These are phyloP conservation scores for Didymella pinodella DNA, from an alignment of 2,329 filamentous ascomycete genomes.

Conservation along the genomic window DNA sequence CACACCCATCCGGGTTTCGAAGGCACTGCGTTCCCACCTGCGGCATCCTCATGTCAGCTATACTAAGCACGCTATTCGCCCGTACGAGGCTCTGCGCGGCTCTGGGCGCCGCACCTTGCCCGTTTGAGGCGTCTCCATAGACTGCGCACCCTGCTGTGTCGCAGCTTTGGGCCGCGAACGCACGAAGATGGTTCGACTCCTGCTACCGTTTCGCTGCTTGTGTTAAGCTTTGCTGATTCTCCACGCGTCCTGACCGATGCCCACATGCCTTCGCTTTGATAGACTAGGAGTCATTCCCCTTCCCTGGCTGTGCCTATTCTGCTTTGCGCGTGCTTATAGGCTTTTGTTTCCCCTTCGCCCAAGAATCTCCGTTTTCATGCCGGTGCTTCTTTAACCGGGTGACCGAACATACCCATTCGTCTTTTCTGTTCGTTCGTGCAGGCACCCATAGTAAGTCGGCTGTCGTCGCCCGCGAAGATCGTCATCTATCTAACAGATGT, in stretches of 20 bases:
- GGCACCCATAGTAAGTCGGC: slow-evolving; percentile 49
- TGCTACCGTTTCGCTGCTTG: slow-evolving; percentile 43
- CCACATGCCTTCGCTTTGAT: slow-evolving; percentile 42
- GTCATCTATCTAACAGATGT: slow-evolving; percentile 27
- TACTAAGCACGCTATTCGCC: slow-evolving; percentile 38
- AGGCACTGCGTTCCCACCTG: slow-evolving; percentile 19
- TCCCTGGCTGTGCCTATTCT: slow-evolving; percentile 26
- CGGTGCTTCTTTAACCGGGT: slow-evolving; percentile 51
- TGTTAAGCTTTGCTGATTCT: slow-evolving; percentile 38
- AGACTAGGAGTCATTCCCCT: slow-evolving; percentile 35
- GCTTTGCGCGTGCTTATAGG: slow-evolving; percentile 48
- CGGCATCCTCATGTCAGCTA: slow-evolving; percentile 25
- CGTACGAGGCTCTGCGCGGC: slow-evolving; percentile 20
- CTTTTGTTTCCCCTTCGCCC: slow-evolving; percentile 47
- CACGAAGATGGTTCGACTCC: slow-evolving; percentile 47
- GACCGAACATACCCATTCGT: slow-evolving; percentile 34
- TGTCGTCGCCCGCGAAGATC: slow-evolving; percentile 17
- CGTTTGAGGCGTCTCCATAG: slow-evolving; percentile 42
- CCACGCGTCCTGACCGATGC: slow-evolving; percentile 40
- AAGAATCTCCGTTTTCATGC: slow-evolving; percentile 48
- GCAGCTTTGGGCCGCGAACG: slow-evolving; percentile 39
- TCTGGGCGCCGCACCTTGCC: slow-evolving; percentile 37
- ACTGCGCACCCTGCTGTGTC: slow-evolving; percentile 40
- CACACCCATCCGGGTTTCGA: slow-evolving; percentile 45
- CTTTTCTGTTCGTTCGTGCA: slow-evolving; percentile 50